phyloP scores from a whole-genome alignment of 208 protist genomes.

The Acanthamoeba royreba region DNA sequence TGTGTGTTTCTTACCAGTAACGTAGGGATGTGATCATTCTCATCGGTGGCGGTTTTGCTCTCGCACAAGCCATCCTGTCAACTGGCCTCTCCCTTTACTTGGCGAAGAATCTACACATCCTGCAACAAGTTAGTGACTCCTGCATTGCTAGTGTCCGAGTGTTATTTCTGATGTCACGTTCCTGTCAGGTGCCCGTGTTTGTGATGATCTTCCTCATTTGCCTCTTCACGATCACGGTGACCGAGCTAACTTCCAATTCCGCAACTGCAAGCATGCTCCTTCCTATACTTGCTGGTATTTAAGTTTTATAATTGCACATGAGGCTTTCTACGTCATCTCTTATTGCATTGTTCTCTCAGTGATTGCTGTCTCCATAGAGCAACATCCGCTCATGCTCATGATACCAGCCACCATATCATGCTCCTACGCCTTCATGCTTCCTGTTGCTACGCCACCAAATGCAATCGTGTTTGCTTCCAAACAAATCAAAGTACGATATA shows the following conservation, averaged over 20 bases:
- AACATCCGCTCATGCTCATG: not conserved
- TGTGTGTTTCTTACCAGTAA: not conserved
- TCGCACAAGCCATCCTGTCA: not conserved
- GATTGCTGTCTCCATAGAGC: slow-evolving; percentile 43
- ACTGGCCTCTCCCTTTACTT: not conserved
- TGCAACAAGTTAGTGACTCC: not conserved
- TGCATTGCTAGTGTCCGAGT: not conserved
- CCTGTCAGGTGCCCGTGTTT: not conserved
- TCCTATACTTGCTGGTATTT: not conserved
- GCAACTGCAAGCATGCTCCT: slow-evolving; percentile 27
- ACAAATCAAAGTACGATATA: not conserved
- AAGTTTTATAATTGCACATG: not conserved
- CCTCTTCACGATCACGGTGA: not conserved
- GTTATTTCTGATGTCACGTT: not conserved
- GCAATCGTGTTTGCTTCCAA: slow-evolving; percentile 18
- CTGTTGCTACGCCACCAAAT: slow-evolving; percentile 35
- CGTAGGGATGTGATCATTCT: slow-evolving; percentile 12
- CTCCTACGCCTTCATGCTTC: slow-evolving; percentile 51
- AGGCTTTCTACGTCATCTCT: not conserved
- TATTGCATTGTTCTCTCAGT: not conserved
- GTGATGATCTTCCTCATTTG: not conserved
- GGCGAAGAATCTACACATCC: not conserved
- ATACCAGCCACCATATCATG: slow-evolving; percentile 23
- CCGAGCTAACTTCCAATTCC: slow-evolving; percentile 24
- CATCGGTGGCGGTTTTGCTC: slow-evolving; percentile 30